A percentile compares a stretch with the other conserved stretches of the same genome.
phyloP scores from a whole-genome alignment of 768 basidiomycete genomes.

The Mycena vitilis region DNA sequence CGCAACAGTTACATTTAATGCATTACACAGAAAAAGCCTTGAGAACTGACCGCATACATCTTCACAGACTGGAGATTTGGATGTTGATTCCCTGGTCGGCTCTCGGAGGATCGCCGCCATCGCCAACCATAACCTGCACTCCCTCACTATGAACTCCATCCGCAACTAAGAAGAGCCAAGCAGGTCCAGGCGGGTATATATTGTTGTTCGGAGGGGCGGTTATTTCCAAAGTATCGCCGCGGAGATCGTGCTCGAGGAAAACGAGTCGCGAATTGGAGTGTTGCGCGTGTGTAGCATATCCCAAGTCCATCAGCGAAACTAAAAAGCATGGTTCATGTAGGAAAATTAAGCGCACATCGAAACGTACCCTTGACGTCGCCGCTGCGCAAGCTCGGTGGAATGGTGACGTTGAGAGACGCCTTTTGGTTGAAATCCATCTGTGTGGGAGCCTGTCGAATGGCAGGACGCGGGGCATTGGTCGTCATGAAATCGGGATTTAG shows the following conservation, averaged over 20 bases:
- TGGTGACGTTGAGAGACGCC: slow-evolving; percentile 47
- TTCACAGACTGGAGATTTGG: too few species aligned
- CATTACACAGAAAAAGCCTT: too few species aligned
- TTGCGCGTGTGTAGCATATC: slow-evolving; percentile 42
- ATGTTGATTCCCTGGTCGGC: too few species aligned
- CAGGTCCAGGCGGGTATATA: slow-evolving; percentile 34
- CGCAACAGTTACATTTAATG: too few species aligned
- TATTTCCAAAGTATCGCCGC: slow-evolving; percentile 19
- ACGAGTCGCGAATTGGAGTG: slow-evolving; percentile 35
- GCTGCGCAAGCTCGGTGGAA: slow-evolving; percentile 40
- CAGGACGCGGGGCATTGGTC: slow-evolving; percentile 36
- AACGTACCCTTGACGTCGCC: slow-evolving; percentile 28
- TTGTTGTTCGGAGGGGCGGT: slow-evolving; percentile 23
- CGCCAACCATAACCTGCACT: slow-evolving; percentile 28
- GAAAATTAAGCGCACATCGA: background rate
- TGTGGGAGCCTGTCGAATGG: slow-evolving; percentile 40
- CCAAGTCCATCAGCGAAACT: slow-evolving; percentile 42
- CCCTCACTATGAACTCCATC: slow-evolving; percentile 28
- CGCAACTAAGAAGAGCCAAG: slow-evolving; percentile 24
- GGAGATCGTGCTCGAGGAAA: slow-evolving; percentile 20
- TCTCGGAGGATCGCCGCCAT: slow-evolving; percentile 22
- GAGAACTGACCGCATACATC: too few species aligned
- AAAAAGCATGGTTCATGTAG: background rate
- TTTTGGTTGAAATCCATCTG: slow-evolving; percentile 47
- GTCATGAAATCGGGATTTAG: slow-evolving; percentile 49